Percentiles rank a stretch among this genome's conserved stretches.
Conservation (phyloP, 768 basidiomycete species). For the Psilocybe subaeruginosa region DNA sequence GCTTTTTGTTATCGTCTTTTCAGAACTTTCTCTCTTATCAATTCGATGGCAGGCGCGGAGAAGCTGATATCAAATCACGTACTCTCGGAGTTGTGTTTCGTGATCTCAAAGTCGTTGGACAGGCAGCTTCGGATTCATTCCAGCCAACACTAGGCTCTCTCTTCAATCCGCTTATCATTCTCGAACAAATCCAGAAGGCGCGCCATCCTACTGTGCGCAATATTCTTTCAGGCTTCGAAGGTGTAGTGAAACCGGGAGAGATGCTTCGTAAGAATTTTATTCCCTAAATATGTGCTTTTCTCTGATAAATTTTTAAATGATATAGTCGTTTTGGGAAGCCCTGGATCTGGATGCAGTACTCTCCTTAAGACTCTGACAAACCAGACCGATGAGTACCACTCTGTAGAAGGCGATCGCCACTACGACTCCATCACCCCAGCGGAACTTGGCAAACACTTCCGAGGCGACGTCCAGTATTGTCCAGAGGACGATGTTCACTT, state of each 20-base stretch:
- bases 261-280: constrained; percentile 66
- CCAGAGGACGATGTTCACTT: constrained; percentile 90
- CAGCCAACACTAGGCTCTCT: constrained; percentile 63
- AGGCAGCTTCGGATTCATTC: constrained; percentile 54
- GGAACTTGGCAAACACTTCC: constrained; percentile 64
- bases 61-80: constrained; percentile 40
- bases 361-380: constrained; percentile 84
- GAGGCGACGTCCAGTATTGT: constrained; percentile 81
- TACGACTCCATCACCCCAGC: constrained; percentile 78
- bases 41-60: constrained; percentile 28
- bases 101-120: constrained; percentile 59
- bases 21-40: neutral
- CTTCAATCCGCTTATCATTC: constrained; percentile 51
- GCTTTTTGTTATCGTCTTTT: neutral
- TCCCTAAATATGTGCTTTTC: constrained; percentile 36
- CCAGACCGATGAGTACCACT: constrained; percentile 66
- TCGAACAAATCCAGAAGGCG: constrained; percentile 44
- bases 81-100: constrained; percentile 65
- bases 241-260: constrained; percentile 67
- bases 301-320: neutral
- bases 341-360: constrained; percentile 84
- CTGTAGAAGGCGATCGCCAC: constrained; percentile 67
- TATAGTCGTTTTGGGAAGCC: constrained; percentile 83
- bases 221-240: constrained; percentile 67
- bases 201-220: constrained; percentile 68